Conservation (phyloP, 345 rosid species). For the Murraya koenigii region DNA sequence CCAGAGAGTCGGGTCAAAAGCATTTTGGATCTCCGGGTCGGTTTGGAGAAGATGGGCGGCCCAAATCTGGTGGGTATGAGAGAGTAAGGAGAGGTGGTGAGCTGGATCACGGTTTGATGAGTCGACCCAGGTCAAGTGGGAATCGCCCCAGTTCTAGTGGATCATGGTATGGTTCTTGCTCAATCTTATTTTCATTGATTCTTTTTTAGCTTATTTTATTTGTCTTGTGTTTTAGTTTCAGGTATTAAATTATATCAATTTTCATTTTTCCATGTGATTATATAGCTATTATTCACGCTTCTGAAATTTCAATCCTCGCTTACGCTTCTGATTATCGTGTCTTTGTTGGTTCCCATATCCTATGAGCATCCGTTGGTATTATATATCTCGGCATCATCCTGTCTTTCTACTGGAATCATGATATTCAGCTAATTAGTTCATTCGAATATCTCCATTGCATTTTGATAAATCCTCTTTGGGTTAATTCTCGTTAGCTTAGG, state of each 20-base stretch:
- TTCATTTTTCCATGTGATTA: not conserved
- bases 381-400: not conserved
- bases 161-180: slow-evolving; percentile 38
- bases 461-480: not conserved
- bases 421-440: not conserved
- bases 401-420: not conserved
- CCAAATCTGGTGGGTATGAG: slow-evolving; percentile 70
- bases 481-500: not conserved
- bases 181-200: not conserved
- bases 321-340: too few relatives aligned
- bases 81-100: slow-evolving; percentile 37
- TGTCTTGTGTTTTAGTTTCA: not conserved
- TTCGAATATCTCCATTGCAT: not conserved
- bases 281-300: not conserved
- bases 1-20: slow-evolving; percentile 24
- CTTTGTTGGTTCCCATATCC: not conserved
- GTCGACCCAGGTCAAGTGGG: slow-evolving; percentile 60
- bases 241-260: not conserved
- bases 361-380: not conserved
- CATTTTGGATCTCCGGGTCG: slow-evolving; percentile 33
- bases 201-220: not conserved
- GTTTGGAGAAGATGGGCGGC: slow-evolving; percentile 57
- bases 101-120: slow-evolving; percentile 37
- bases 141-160: slow-evolving; percentile 65
- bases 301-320: not conserved